phyloP scores from a whole-genome alignment of 2,329 filamentous ascomycete genomes.

The Diaporthe humulicola region DNA sequence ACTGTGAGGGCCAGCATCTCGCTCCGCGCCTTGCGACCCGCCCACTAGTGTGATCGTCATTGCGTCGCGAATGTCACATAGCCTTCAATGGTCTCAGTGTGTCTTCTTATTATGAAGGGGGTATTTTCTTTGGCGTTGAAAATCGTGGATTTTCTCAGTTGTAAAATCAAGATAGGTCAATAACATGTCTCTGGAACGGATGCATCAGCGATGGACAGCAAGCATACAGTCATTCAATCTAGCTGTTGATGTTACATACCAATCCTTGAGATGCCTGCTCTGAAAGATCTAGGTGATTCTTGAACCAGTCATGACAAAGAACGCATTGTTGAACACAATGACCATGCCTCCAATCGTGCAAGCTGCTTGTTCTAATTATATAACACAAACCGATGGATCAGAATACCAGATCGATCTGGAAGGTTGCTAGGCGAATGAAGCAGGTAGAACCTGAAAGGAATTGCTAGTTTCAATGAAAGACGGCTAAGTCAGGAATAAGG shows the following conservation, averaged over 20 bases:
- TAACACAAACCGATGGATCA: background rate
- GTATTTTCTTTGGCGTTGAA: background rate
- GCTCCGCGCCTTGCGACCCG: slow-evolving; percentile 48
- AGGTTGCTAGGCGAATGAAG: background rate
- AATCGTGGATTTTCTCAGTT: background rate
- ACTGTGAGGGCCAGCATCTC: slow-evolving; percentile 53
- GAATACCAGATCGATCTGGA: background rate
- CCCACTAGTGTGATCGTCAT: background rate
- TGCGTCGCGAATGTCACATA: background rate
- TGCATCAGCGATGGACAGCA: background rate
- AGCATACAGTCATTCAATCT: background rate
- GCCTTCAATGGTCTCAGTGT: background rate
- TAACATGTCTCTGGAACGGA: background rate
- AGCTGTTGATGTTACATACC: background rate
- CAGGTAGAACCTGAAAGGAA: background rate
- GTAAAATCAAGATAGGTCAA: background rate
- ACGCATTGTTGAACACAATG: background rate
- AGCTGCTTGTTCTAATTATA: background rate
- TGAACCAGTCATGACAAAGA: background rate
- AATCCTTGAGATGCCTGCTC: background rate
- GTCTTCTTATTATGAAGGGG: background rate
- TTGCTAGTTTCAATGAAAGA: background rate
- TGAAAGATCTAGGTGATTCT: too few species aligned
- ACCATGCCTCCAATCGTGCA: background rate
- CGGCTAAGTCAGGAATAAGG: background rate